Evolutionary conservation across 768 basidiomycete genomes (phyloP).

Genomic region (Rhizopogon salebrosus): DNA sequence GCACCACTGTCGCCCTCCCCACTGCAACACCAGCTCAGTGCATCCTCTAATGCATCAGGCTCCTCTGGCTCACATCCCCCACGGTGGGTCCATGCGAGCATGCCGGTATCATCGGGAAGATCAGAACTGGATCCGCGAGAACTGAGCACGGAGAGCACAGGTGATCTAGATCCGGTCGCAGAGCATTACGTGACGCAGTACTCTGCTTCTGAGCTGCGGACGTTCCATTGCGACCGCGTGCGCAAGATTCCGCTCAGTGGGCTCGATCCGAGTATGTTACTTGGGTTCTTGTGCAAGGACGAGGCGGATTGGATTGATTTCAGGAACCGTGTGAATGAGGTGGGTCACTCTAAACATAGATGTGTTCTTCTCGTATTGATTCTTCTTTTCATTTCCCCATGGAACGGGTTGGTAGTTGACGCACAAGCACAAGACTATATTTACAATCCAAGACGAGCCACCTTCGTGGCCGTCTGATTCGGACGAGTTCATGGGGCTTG

Average conservation of each 20-base stretch:
- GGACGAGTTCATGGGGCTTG: slow-evolving; percentile 70
- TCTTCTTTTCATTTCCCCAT: not conserved
- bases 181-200: slow-evolving; percentile 74
- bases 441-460: slow-evolving; percentile 84
- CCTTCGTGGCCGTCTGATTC: slow-evolving; percentile 76
- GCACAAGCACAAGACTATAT: slow-evolving; percentile 64
- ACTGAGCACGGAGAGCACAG: slow-evolving; percentile 23
- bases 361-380: slow-evolving; percentile 6
- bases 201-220: slow-evolving; percentile 63
- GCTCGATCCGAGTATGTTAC: slow-evolving; percentile 94
- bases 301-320: slow-evolving; percentile 87
- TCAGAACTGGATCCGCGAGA: slow-evolving; percentile 35
- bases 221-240: slow-evolving; percentile 95
- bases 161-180: slow-evolving; percentile 41
- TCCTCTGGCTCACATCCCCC: slow-evolving; percentile 25
- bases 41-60: slow-evolving; percentile 25
- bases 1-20: slow-evolving; percentile 60
- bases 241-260: slow-evolving; percentile 90
- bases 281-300: slow-evolving; percentile 85
- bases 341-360: slow-evolving; percentile 42
- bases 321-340: slow-evolving; percentile 63
- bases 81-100: slow-evolving; percentile 24
- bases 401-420: slow-evolving; percentile 11
- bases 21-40: slow-evolving; percentile 58
- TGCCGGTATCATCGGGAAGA: slow-evolving; percentile 15